These are phyloP conservation scores for Casuarina cunninghamiana DNA, from an alignment of 306 rosid species.

Conservation along the genomic window DNA sequence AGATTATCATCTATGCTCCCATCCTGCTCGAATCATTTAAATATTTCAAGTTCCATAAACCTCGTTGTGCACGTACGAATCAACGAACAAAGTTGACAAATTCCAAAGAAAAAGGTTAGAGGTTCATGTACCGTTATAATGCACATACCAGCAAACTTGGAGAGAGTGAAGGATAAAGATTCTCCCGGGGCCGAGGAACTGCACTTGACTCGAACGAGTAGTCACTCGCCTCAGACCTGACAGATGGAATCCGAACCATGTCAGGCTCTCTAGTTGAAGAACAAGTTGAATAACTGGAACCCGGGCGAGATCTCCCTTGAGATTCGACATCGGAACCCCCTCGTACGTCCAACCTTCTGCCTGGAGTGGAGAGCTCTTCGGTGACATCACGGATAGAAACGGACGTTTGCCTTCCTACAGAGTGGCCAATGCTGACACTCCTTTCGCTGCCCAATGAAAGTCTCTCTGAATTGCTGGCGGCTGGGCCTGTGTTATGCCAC, in stretches of 20 bases:
- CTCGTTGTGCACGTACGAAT: not conserved
- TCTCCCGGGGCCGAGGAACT: constrained; percentile 26
- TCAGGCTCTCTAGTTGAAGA: constrained; percentile 35
- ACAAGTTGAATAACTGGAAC: constrained; percentile 36
- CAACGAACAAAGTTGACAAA: not conserved
- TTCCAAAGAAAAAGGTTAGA: not conserved
- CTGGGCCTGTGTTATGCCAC: constrained; percentile 16
- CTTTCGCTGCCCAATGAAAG: constrained; percentile 43
- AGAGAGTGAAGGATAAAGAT: constrained; percentile 45
- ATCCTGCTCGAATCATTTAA: constrained; percentile 54
- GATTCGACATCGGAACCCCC: constrained; percentile 34
- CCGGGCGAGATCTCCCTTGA: constrained; percentile 39
- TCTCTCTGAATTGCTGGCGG: constrained; percentile 36
- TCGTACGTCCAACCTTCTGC: constrained; percentile 26
- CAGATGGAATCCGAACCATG: constrained; percentile 29
- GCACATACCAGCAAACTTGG: constrained; percentile 51
- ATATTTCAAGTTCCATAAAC: not conserved
- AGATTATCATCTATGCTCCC: constrained; percentile 50
- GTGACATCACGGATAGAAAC: constrained; percentile 44
- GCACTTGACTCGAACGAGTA: constrained; percentile 28
- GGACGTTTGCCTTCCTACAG: constrained; percentile 28
- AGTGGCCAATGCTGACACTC: constrained; percentile 29
- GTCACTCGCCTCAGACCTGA: constrained; percentile 34
- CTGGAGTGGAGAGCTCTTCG: constrained; percentile 38
- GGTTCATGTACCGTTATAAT: not conserved